These are phyloP conservation scores for Isatis tinctoria DNA, from an alignment of 345 rosid genomes.

Conservation along the genomic window DNA sequence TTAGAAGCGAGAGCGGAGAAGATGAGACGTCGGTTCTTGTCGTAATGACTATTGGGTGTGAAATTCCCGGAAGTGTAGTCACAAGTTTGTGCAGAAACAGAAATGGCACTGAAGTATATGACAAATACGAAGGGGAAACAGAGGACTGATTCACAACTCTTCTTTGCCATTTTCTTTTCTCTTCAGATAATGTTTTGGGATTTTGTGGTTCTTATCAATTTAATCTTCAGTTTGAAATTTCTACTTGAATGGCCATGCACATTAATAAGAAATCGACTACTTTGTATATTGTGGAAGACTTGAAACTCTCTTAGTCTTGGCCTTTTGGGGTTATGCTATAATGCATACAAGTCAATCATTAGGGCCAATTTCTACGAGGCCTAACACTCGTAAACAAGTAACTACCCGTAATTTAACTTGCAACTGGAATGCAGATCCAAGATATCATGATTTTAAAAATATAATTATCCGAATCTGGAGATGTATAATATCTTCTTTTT, in stretches of 20 bases:
- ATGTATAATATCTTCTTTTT: too few relatives aligned
- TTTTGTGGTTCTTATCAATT: not conserved
- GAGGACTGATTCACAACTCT: not conserved
- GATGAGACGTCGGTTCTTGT: conserved; percentile 20
- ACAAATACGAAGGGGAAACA: not conserved
- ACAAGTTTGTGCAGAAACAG: conserved; percentile 17
- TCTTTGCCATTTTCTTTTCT: not conserved
- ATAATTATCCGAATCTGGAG: too few relatives aligned
- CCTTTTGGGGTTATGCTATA: too few relatives aligned
- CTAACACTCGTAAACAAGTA: not conserved
- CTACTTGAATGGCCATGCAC: not conserved
- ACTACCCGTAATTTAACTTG: too few relatives aligned
- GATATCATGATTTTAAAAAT: too few relatives aligned
- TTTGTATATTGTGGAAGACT: too few relatives aligned
- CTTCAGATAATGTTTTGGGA: not conserved
- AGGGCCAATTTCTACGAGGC: not conserved
- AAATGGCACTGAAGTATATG: not conserved
- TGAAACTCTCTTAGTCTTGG: too few relatives aligned
- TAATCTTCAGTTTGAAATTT: not conserved
- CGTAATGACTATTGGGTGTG: conserved; percentile 25
- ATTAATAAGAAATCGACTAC: not conserved
- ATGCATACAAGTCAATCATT: too few relatives aligned
- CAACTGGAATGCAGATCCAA: too few relatives aligned
- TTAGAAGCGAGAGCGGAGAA: conserved; percentile 5
- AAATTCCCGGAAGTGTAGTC: not conserved